Percentiles rank a stretch among this genome's conserved stretches.
phyloP scores from a whole-genome alignment of 805 yeast genomes.

The Saturnispora ahearnii region DNA sequence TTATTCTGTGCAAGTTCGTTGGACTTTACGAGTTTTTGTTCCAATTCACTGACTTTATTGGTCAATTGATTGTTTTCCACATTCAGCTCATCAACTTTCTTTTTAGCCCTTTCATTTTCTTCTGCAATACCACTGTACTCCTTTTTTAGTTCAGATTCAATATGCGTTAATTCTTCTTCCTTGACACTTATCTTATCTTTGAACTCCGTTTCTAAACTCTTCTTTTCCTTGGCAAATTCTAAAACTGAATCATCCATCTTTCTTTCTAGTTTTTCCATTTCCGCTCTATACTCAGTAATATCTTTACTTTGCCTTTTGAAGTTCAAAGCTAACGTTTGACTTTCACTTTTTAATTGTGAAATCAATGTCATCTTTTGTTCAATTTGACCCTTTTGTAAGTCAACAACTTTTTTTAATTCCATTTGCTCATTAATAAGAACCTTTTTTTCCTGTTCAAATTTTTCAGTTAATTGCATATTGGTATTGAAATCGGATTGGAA shows the following conservation, averaged over 20 bases:
- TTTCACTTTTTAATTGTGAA: background rate
- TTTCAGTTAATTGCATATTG: background rate
- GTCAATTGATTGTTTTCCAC: background rate
- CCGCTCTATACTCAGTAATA: background rate
- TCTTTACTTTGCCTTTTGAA: background rate
- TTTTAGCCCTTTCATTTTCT: background rate
- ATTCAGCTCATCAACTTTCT: background rate
- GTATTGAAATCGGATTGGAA: background rate
- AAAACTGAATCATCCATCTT: background rate
- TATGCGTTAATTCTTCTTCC: background rate
- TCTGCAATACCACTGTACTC: background rate
- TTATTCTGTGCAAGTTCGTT: background rate
- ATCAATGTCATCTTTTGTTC: background rate
- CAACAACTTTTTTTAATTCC: background rate
- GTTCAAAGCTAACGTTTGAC: background rate
- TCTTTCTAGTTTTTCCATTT: background rate
- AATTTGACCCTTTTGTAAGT: background rate
- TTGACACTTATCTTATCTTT: constrained; percentile 14
- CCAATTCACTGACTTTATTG: background rate
- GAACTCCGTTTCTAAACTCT: constrained; percentile 19
- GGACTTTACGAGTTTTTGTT: background rate
- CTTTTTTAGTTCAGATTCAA: background rate
- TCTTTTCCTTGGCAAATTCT: constrained; percentile 9
- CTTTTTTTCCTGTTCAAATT: background rate
- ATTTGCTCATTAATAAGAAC: background rate